A percentile compares a stretch with the other conserved stretches of the same genome.
These are phyloP conservation scores for Fusarium albidum DNA, from an alignment of 2,329 filamentous ascomycete species.

Conservation along the genomic window DNA sequence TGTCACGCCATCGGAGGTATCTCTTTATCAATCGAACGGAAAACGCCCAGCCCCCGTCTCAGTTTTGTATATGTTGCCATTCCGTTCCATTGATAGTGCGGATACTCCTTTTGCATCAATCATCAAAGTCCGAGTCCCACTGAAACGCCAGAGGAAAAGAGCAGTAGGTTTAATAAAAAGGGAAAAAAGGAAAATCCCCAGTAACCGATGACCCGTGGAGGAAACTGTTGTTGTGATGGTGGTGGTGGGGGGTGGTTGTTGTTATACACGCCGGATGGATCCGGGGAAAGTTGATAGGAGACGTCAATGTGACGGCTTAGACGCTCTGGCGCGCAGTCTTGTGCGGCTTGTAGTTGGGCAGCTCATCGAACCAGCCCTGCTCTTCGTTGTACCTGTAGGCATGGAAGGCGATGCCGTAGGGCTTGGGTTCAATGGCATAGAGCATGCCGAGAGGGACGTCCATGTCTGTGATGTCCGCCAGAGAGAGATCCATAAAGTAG, in stretches of 20 bases:
- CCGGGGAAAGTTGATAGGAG: constrained; percentile 4
- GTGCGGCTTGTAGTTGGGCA: constrained; percentile 83
- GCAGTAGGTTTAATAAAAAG: not conserved
- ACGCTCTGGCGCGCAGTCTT: constrained; percentile 50
- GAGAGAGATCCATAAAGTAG: constrained; percentile 93
- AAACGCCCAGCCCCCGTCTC: constrained; percentile 38
- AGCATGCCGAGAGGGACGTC: constrained; percentile 94
- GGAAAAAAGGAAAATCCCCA: constrained; percentile 6
- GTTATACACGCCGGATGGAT: constrained; percentile 35
- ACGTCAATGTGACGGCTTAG: constrained; percentile 22
- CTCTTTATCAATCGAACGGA: constrained; percentile 42
- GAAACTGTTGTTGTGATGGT: constrained; percentile 10
- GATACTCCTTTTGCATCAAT: constrained; percentile 36
- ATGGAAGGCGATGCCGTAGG: constrained; percentile 96
- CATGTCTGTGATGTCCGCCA: constrained; percentile 91
- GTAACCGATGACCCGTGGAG: constrained; percentile 4
- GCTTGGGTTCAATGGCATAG: constrained; percentile 95
- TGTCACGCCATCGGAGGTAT: constrained; percentile 38
- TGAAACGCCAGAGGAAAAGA: constrained; percentile 33
- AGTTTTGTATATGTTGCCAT: constrained; percentile 33
- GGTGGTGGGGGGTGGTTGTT: constrained; percentile 15
- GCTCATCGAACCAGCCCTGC: constrained; percentile 81
- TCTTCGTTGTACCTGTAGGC: constrained; percentile 89
- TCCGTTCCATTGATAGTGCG: constrained; percentile 40
- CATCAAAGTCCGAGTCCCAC: constrained; percentile 30